Conservation (phyloP, 495 filamentous ascomycete genomes). For the Xylona heveae region DNA sequence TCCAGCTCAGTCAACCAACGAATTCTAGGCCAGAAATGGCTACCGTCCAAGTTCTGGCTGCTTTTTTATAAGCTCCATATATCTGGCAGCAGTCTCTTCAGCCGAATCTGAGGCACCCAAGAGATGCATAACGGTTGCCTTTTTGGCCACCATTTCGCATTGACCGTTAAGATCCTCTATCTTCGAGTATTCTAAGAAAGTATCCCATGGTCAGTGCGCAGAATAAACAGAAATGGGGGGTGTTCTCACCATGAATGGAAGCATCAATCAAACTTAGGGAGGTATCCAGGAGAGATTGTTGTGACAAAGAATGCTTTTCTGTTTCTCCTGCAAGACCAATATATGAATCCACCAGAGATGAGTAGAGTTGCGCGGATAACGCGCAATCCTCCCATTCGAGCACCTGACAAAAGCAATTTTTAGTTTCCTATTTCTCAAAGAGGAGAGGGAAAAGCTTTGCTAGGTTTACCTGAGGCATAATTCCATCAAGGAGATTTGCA, state of each 20-base stretch:
- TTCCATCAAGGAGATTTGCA: conserved; percentile 39
- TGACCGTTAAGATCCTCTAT: conserved; percentile 56
- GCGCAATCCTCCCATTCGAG: conserved; percentile 50
- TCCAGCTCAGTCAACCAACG: too few species aligned
- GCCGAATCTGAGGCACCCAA: conserved; percentile 48
- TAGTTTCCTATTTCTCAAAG: neutral
- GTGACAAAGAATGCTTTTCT: too few species aligned
- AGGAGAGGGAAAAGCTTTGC: neutral
- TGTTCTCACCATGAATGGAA: too few species aligned
- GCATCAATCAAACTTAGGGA: too few species aligned
- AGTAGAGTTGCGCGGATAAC: conserved; percentile 46
- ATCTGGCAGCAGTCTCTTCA: conserved; percentile 55
- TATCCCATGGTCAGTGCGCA: conserved; percentile 3
- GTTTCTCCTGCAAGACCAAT: conserved; percentile 55
- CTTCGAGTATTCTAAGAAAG: conserved; percentile 34
- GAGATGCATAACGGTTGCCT: conserved; percentile 57
- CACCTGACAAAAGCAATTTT: conserved; percentile 14
- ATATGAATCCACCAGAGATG: conserved; percentile 58
- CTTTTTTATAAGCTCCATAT: conserved; percentile 35
- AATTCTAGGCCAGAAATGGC: neutral
- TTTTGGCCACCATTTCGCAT: conserved; percentile 73
- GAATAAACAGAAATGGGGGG: conserved; percentile 11
- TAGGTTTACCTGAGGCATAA: conserved; percentile 44
- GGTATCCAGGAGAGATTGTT: too few species aligned
- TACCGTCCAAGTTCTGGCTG: conserved; percentile 3